Conservation (phyloP, 305 asterid species). For the Solanum hybrid region DNA sequence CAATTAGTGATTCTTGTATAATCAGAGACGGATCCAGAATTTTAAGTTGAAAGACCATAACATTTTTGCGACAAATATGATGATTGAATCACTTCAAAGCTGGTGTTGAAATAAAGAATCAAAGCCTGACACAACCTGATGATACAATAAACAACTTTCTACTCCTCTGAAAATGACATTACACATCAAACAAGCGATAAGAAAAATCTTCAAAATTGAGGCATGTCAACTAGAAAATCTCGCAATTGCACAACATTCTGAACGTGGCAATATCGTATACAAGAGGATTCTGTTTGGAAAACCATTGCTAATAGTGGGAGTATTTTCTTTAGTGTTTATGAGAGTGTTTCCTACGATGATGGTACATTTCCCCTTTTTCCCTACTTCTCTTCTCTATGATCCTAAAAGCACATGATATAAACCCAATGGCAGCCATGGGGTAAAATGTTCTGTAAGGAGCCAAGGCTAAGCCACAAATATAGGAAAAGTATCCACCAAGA, state of each 20-base stretch:
- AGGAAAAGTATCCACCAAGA: slow-evolving; percentile 63
- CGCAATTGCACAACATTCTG: background rate
- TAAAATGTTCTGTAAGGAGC: slow-evolving; percentile 70
- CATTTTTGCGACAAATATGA: background rate
- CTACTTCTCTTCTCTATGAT: slow-evolving; percentile 51
- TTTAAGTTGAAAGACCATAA: background rate
- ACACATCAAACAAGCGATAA: background rate
- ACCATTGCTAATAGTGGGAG: background rate
- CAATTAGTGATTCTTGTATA: background rate
- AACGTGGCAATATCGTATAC: background rate
- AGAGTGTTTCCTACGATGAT: slow-evolving; percentile 62
- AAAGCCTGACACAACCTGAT: background rate
- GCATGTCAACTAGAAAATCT: background rate
- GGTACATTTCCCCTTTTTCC: slow-evolving; percentile 47
- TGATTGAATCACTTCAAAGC: background rate
- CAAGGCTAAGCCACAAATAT: slow-evolving; percentile 59
- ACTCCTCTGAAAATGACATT: background rate
- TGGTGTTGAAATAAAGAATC: background rate
- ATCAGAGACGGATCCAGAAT: background rate
- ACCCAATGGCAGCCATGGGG: slow-evolving; percentile 68
- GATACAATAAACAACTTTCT: background rate
- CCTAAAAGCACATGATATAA: slow-evolving; percentile 59
- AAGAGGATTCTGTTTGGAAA: background rate
- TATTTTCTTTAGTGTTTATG: slow-evolving; percentile 49
- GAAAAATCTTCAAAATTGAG: background rate